phyloP scores from a whole-genome alignment of 225 moss, liverwort and hornwort genomes.

The Pseudoscleropodium purum region DNA sequence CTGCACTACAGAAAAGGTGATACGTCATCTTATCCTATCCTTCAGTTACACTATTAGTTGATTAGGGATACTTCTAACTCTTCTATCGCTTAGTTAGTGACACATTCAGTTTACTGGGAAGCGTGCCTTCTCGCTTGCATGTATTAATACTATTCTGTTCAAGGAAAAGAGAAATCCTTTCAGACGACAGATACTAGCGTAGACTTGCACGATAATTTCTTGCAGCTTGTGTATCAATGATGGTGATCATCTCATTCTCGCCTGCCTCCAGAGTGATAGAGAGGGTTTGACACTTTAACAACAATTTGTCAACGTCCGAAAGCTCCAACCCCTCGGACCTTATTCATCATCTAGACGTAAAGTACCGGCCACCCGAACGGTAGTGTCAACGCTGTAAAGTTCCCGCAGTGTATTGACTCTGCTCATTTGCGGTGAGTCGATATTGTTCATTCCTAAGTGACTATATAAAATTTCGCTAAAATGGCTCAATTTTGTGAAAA shows the following conservation, averaged over 20 bases:
- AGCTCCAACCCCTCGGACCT: neutral
- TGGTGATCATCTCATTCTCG: neutral
- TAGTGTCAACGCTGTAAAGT: neutral
- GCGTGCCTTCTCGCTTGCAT: too few relatives aligned
- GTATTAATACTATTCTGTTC: too few relatives aligned
- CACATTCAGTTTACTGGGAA: too few relatives aligned
- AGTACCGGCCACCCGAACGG: neutral
- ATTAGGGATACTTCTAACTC: too few relatives aligned
- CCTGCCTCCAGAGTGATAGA: neutral
- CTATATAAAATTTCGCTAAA: neutral
- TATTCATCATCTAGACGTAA: neutral
- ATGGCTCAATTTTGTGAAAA: neutral
- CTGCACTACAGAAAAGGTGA: too few relatives aligned
- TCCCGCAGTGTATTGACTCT: neutral
- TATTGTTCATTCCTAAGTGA: neutral
- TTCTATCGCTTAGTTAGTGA: too few relatives aligned
- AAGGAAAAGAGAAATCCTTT: too few relatives aligned
- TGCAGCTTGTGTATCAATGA: neutral
- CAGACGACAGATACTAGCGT: too few relatives aligned
- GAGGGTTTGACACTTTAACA: neutral
- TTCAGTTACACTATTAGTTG: too few relatives aligned
- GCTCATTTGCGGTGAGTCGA: neutral
- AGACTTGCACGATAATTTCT: too few relatives aligned
- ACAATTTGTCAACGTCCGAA: slow-evolving; percentile 5
- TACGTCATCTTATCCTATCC: too few relatives aligned